phyloP scores from a whole-genome alignment of 140 eudicot genomes.

The Flaveria floridana region DNA sequence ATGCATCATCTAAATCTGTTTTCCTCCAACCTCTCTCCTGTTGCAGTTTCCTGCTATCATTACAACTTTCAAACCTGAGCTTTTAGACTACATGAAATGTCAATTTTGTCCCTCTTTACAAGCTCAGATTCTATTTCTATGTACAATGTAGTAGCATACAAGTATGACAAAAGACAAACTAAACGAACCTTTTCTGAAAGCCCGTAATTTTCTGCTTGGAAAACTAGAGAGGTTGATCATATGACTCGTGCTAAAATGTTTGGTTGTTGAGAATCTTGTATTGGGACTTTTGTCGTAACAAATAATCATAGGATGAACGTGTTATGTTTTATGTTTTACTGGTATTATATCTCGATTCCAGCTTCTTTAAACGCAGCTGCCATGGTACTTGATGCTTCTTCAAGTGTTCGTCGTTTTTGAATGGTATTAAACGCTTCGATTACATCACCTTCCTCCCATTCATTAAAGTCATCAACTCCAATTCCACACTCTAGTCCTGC shows the following conservation, averaged over 20 bases:
- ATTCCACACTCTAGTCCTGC: constrained; percentile 94
- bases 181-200: constrained; percentile 1
- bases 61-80: constrained; percentile 25
- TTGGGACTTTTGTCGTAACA: constrained; percentile 16
- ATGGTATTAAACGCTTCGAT: constrained; percentile 66
- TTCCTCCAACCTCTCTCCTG: constrained; percentile 26
- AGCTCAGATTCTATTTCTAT: constrained; percentile 35
- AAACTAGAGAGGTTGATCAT: constrained; percentile 22
- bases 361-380: constrained; percentile 66
- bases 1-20: constrained; percentile 17
- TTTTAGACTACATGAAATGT: constrained; percentile 25
- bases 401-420: constrained; percentile 75
- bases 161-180: constrained; percentile 15
- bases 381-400: constrained; percentile 87
- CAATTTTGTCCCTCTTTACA: constrained; percentile 37
- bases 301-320: constrained; percentile 22
- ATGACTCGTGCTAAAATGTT: constrained; percentile 29
- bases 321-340: constrained; percentile 1
- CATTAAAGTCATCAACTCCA: constrained; percentile 63
- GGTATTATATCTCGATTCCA: constrained; percentile 42
- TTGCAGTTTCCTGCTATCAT: constrained; percentile 18
- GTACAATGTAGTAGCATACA: constrained; percentile 42
- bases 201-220: neutral
- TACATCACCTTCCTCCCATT: constrained; percentile 78
- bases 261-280: constrained; percentile 25